A percentile compares a stretch with the other conserved stretches of the same genome.
These are phyloP conservation scores for Wickerhamomyces alni DNA, from an alignment of 805 yeast genomes.

Conservation along the genomic window DNA sequence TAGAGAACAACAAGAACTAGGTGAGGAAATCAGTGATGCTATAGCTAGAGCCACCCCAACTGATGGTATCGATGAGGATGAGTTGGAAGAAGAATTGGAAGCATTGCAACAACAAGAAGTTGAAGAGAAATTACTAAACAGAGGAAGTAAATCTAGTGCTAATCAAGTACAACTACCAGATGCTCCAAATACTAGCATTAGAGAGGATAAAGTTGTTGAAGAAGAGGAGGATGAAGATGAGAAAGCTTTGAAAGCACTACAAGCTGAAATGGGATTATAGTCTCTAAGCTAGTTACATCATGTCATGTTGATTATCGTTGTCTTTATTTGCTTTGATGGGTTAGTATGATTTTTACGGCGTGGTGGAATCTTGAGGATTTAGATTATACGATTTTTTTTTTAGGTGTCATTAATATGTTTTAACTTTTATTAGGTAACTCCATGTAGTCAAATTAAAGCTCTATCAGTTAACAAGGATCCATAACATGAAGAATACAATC, in stretches of 20 bases:
- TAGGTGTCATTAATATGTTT: background rate
- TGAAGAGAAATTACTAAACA: slow-evolving; percentile 49
- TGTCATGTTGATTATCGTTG: too few species aligned
- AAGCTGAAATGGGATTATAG: slow-evolving; percentile 83
- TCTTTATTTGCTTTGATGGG: background rate
- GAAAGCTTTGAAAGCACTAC: slow-evolving; percentile 71
- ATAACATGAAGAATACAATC: slow-evolving; percentile 64
- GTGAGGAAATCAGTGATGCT: slow-evolving; percentile 95
- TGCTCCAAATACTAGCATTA: slow-evolving; percentile 33
- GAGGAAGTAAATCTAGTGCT: slow-evolving; percentile 23
- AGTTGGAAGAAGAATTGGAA: slow-evolving; percentile 90
- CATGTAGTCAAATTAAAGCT: background rate
- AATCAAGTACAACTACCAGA: slow-evolving; percentile 36
- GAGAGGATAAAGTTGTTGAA: slow-evolving; percentile 15
- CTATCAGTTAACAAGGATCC: slow-evolving; percentile 66
- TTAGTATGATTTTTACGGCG: too few species aligned
- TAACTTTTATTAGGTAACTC: background rate
- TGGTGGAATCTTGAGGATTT: too few species aligned
- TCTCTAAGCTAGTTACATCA: too few species aligned
- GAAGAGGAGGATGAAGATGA: slow-evolving; percentile 70
- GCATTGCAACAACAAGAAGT: slow-evolving; percentile 78
- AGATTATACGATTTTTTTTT: background rate
- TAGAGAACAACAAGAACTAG: slow-evolving; percentile 91
- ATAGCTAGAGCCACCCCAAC: slow-evolving; percentile 88
- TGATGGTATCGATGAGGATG: slow-evolving; percentile 80